Conservation (phyloP, 2,329 filamentous ascomycete genomes). For the Biscogniauxia marginata region DNA sequence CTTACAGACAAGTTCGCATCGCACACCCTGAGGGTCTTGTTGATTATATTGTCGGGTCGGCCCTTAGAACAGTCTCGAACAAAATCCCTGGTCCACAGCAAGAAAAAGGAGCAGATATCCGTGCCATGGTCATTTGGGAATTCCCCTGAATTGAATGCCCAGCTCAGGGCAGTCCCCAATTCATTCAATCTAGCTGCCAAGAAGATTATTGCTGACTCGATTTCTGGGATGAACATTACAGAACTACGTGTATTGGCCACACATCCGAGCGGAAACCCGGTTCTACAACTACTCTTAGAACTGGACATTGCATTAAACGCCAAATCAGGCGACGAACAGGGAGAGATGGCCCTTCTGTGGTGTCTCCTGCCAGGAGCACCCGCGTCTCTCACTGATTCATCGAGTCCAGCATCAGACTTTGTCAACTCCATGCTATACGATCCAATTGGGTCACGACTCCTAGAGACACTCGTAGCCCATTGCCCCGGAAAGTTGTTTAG, state of each 20-base stretch:
- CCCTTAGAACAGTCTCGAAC: conserved; percentile 69
- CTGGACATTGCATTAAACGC: conserved; percentile 76
- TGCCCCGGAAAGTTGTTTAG: conserved; percentile 91
- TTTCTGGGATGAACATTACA: conserved; percentile 71
- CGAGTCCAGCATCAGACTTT: conserved; percentile 72
- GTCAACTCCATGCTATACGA: conserved; percentile 88
- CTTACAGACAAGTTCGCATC: conserved; percentile 89
- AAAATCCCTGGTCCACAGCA: conserved; percentile 80
- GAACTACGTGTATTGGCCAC: conserved; percentile 81
- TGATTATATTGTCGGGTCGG: conserved; percentile 81
- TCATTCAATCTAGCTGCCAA: conserved; percentile 75
- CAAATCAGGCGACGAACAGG: conserved; percentile 48
- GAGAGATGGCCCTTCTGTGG: conserved; percentile 60
- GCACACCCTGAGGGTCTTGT: conserved; percentile 80
- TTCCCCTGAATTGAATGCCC: conserved; percentile 45
- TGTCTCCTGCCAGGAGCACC: conserved; percentile 75
- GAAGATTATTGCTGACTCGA: conserved; percentile 78
- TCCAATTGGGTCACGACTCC: conserved; percentile 80
- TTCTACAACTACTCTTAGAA: conserved; percentile 85
- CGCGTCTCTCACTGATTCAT: conserved; percentile 67
- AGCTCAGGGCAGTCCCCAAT: conserved; percentile 65
- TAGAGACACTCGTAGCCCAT: conserved; percentile 81
- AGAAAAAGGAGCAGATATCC: conserved; percentile 82
- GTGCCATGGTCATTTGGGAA: conserved; percentile 54
- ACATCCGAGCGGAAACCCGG: conserved; percentile 88